Evolutionary conservation across 139 green algal genomes (phyloP).

Genomic region (Chlamydomonas asymmetrica): DNA sequence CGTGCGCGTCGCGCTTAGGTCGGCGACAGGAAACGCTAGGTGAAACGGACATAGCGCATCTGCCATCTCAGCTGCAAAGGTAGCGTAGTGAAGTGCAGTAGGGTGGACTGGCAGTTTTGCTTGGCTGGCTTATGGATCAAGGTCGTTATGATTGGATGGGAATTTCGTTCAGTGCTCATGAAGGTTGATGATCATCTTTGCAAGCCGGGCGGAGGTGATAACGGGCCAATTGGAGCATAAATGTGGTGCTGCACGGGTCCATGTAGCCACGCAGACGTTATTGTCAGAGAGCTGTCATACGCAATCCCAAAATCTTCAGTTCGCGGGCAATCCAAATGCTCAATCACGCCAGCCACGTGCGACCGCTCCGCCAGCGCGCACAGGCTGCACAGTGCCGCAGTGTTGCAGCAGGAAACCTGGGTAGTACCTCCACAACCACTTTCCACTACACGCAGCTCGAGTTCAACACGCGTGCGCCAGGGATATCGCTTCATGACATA

Average conservation of each 20-base stretch:
- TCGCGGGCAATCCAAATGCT: conserved; percentile 70
- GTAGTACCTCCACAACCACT: background rate
- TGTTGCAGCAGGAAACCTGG: too few relatives aligned
- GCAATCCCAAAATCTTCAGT: conserved; percentile 60
- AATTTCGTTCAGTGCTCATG: too few relatives aligned
- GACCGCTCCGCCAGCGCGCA: background rate
- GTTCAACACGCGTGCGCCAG: background rate
- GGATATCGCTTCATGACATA: conserved; percentile 5
- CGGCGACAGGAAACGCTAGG: conserved; percentile 76
- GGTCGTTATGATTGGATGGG: conserved; percentile 12
- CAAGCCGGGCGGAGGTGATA: too few relatives aligned
- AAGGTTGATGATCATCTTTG: too few relatives aligned
- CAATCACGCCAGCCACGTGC: conserved; percentile 87
- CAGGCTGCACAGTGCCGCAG: background rate
- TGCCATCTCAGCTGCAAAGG: background rate
- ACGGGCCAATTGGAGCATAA: too few relatives aligned
- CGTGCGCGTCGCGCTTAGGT: conserved; percentile 55
- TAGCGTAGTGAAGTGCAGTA: background rate
- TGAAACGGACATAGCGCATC: conserved; percentile 62
- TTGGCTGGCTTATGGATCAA: too few relatives aligned
- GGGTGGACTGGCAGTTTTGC: conserved; percentile 6
- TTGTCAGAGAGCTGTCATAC: too few relatives aligned
- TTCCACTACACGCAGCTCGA: conserved; percentile 16
- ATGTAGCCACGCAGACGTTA: too few relatives aligned
- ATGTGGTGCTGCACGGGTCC: too few relatives aligned